A percentile compares a stretch with the other conserved stretches of the same genome.
Conservation (phyloP, 768 basidiomycete genomes). For the Rhodotorula paludigena region DNA sequence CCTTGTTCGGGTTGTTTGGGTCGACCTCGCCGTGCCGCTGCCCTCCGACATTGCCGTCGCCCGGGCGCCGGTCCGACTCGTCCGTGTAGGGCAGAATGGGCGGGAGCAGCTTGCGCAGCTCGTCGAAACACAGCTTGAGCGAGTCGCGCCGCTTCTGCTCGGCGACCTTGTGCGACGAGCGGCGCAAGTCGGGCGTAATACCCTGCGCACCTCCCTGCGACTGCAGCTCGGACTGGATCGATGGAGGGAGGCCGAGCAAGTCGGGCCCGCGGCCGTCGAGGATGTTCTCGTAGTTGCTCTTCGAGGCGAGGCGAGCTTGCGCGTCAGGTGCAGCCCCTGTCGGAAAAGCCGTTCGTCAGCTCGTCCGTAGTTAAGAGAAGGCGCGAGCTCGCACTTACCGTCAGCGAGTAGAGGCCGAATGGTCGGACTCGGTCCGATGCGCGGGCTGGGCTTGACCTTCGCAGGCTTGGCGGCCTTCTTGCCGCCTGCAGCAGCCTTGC, state of each 20-base stretch:
- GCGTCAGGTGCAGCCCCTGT: conserved; percentile 37
- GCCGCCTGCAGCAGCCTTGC: conserved; percentile 4
- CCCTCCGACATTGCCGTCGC: conserved; percentile 44
- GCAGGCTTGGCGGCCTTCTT: conserved; percentile 14
- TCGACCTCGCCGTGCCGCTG: conserved; percentile 40
- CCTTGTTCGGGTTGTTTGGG: conserved; percentile 41
- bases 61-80: conserved; percentile 38
- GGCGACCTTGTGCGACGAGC: conserved; percentile 70
- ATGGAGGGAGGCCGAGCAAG: conserved; percentile 15
- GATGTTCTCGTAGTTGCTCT: conserved; percentile 38
- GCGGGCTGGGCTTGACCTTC: conserved; percentile 33
- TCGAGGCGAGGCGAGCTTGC: conserved; percentile 35
- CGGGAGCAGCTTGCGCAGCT: conserved; percentile 63
- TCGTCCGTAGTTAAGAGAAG: not conserved
- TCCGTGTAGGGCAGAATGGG: conserved; percentile 38
- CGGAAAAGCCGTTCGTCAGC: not conserved
- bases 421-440: conserved; percentile 54
- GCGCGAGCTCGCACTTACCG: conserved; percentile 43
- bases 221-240: conserved; percentile 8
- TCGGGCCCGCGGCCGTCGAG: conserved; percentile 30
- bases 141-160: conserved; percentile 97
- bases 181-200: conserved; percentile 21
- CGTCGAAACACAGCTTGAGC: conserved; percentile 76
- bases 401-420: conserved; percentile 72
- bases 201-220: not conserved